A percentile compares a stretch with the other conserved stretches of the same genome.
Evolutionary conservation across 2,329 filamentous ascomycete species (phyloP).

Genomic region (Paraphaeosphaeria sporulosa): DNA sequence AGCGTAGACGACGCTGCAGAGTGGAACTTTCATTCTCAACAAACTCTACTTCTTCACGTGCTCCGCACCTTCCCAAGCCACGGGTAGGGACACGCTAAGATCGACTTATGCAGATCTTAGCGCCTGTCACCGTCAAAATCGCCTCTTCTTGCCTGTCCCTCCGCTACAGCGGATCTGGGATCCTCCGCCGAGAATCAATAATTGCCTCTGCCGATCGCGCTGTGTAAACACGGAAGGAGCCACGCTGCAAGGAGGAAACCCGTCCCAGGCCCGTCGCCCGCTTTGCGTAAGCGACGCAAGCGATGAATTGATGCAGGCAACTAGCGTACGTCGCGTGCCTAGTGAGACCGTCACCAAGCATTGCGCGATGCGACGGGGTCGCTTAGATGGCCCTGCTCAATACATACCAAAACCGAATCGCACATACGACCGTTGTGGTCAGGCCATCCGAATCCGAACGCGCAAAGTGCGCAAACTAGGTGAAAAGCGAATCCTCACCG

Average conservation of each 20-base stretch:
- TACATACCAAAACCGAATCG: too few species aligned
- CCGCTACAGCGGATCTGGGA: background rate
- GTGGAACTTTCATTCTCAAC: background rate
- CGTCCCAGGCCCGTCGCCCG: too few species aligned
- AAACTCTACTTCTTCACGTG: background rate
- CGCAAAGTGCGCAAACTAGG: too few species aligned
- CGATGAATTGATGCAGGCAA: background rate
- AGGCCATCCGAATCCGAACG: too few species aligned
- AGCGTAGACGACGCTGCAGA: background rate
- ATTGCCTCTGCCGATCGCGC: background rate
- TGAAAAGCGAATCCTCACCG: background rate
- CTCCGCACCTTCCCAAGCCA: background rate
- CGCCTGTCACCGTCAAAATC: slow-evolving; percentile 9
- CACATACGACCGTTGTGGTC: too few species aligned
- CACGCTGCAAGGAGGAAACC: background rate
- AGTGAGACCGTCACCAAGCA: background rate
- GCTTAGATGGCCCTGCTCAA: too few species aligned
- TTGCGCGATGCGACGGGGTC: too few species aligned
- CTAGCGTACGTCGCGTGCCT: background rate
- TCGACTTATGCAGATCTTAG: slow-evolving; percentile 21
- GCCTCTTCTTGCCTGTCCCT: slow-evolving; percentile 15
- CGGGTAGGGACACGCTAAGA: slow-evolving; percentile 15
- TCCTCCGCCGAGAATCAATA: slow-evolving; percentile 4
- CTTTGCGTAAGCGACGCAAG: background rate
- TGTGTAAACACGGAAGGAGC: background rate